These are phyloP conservation scores for Mayamaea pseudoterrestris DNA, from an alignment of 108 stramenopile genomes.

Conservation along the genomic window DNA sequence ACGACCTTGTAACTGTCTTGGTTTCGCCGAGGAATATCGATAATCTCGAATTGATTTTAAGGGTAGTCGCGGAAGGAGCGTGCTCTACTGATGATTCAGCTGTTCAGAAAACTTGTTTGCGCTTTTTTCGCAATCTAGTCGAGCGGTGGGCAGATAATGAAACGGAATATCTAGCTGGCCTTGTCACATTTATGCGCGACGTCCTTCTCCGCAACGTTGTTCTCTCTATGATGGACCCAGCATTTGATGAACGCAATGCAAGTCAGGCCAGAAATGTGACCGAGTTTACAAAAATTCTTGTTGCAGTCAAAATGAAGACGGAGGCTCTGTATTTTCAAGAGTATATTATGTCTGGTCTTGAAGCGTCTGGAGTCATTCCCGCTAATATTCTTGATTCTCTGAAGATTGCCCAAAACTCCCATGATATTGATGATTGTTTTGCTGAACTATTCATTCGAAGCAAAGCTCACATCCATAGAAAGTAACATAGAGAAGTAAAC, in stretches of 20 bases:
- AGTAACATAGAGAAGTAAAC: too few relatives aligned
- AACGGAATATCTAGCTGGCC: background rate
- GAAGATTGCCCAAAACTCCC: too few relatives aligned
- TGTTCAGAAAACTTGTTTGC: slow-evolving; percentile 49
- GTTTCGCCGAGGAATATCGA: slow-evolving; percentile 31
- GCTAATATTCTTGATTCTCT: too few relatives aligned
- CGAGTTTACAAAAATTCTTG: too few relatives aligned
- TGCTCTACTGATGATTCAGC: slow-evolving; percentile 34
- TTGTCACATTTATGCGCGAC: background rate
- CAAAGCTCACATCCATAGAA: too few relatives aligned
- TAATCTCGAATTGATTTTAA: slow-evolving; percentile 36
- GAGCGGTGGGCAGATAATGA: slow-evolving; percentile 26
- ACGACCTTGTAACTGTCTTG: slow-evolving; percentile 33
- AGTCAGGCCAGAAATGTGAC: slow-evolving; percentile 1
- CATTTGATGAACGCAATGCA: slow-evolving; percentile 5
- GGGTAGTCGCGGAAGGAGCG: slow-evolving; percentile 45
- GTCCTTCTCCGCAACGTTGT: background rate
- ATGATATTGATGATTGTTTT: too few relatives aligned
- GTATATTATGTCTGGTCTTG: too few relatives aligned
- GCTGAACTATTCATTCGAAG: too few relatives aligned
- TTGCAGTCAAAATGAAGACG: too few relatives aligned
- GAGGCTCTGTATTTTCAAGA: too few relatives aligned
- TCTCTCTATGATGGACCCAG: background rate
- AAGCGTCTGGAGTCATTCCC: too few relatives aligned
- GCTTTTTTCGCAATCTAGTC: slow-evolving; percentile 43